Percentiles rank a stretch among this genome's conserved stretches.
These are phyloP conservation scores for Apiospora marii DNA, from an alignment of 2,329 filamentous ascomycete genomes.

Conservation along the genomic window DNA sequence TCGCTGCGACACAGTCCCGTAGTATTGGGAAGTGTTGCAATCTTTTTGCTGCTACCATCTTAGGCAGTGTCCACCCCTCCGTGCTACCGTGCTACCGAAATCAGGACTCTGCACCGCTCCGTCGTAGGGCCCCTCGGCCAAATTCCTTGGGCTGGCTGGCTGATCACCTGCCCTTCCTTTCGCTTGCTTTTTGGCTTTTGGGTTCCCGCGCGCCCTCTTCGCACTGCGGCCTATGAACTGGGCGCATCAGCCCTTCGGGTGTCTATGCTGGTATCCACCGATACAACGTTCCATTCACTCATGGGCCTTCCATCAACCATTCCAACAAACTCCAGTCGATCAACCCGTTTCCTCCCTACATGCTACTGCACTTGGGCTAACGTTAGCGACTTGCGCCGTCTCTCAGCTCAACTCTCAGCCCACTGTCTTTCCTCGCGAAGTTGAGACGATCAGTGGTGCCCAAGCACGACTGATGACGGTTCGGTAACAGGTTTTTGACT, in stretches of 20 bases:
- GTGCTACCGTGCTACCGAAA: not conserved
- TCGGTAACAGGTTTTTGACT: not conserved
- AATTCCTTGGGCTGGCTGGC: constrained; percentile 4
- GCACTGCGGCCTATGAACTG: constrained; percentile 8
- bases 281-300: constrained; percentile 16
- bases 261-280: constrained; percentile 19
- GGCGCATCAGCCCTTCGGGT: constrained; percentile 14
- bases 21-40: constrained; percentile 14
- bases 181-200: not conserved
- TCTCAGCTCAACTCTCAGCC: not conserved
- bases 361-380: not conserved
- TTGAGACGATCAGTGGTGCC: not conserved
- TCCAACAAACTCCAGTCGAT: not conserved
- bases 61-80: not conserved
- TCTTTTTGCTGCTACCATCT: constrained; percentile 3
- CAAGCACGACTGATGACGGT: not conserved
- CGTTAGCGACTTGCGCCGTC: not conserved
- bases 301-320: not conserved
- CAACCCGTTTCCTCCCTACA: not conserved
- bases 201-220: constrained; percentile 1
- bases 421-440: not conserved
- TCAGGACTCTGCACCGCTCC: constrained; percentile 12
- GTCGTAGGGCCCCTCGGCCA: constrained; percentile 8
- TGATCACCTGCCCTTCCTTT: constrained; percentile 1
- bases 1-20: constrained; percentile 1